Percentiles rank a stretch among this genome's conserved stretches.
These are phyloP conservation scores for Moelleriella libera DNA, from an alignment of 2,329 filamentous ascomycete genomes.

Conservation along the genomic window DNA sequence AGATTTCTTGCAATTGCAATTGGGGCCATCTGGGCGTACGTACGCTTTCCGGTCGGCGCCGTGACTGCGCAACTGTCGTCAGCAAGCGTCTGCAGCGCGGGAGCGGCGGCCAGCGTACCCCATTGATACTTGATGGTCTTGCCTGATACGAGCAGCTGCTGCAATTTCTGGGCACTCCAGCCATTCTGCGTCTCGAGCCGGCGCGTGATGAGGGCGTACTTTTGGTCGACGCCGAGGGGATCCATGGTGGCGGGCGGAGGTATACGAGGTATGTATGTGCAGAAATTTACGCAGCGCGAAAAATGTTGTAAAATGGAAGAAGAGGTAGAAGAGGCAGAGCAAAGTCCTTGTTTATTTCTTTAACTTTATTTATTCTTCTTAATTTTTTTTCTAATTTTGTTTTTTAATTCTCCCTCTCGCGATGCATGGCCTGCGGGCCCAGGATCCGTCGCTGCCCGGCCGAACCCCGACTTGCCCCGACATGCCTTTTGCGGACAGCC, in stretches of 20 bases:
- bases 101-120: neutral
- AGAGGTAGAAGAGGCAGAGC: no score
- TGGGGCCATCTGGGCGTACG: neutral
- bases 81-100: neutral
- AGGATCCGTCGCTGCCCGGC: no score
- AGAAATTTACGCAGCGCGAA: no score
- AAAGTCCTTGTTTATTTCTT: no score
- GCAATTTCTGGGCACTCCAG: neutral
- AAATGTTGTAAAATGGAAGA: no score
- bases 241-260: neutral
- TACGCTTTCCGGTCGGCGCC: constrained; percentile 1
- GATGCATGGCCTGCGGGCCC: no score
- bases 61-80: neutral
- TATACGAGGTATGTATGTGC: no score
- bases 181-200: constrained; percentile 1
- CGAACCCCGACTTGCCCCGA: no score
- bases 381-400: no score
- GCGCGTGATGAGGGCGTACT: constrained; percentile 1
- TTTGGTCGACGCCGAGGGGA: neutral
- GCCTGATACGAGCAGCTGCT: neutral
- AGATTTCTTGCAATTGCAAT: neutral
- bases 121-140: constrained; percentile 1
- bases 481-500: no score
- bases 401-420: no score
- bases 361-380: no score